Evolutionary conservation across 768 basidiomycete genomes (phyloP).

Genomic region (Trametopsis cervina): DNA sequence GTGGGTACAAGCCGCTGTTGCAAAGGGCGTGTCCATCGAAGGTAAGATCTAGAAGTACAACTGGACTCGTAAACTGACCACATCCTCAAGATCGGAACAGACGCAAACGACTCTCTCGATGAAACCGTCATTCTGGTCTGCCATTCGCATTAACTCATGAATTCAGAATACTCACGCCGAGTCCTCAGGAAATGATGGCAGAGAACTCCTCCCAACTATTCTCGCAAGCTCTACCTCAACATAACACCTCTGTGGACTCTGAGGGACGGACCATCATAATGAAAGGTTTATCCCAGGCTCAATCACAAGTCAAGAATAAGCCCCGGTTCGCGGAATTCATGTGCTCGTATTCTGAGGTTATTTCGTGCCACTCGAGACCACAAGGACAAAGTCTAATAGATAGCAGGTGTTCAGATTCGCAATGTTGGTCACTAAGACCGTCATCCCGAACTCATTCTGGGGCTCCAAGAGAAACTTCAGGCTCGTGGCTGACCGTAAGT

Average conservation of each 20-base stretch:
- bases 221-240: conserved; percentile 40
- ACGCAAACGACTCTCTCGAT: conserved; percentile 41
- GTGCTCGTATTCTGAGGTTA: conserved; percentile 58
- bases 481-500: conserved; percentile 49
- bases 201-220: conserved; percentile 51
- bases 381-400: background rate
- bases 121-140: conserved; percentile 57
- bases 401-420: conserved; percentile 67
- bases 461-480: conserved; percentile 63
- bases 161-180: too few species aligned
- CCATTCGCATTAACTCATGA: too few species aligned
- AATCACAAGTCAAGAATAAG: conserved; percentile 41
- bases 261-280: conserved; percentile 39
- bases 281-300: conserved; percentile 41
- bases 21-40: conserved; percentile 73
- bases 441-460: conserved; percentile 78
- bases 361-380: conserved; percentile 1
- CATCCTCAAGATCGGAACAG: conserved; percentile 33
- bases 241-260: conserved; percentile 46
- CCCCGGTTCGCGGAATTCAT: conserved; percentile 77
- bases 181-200: conserved; percentile 66
- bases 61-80: too few species aligned
- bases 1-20: conserved; percentile 59
- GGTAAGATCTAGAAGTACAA: conserved; percentile 39
- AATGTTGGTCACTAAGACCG: conserved; percentile 49